Percentiles rank a stretch among this genome's conserved stretches.
Evolutionary conservation across 371 early-diverging fungal species (phyloP).

Genomic region (Mortierella sp.): DNA sequence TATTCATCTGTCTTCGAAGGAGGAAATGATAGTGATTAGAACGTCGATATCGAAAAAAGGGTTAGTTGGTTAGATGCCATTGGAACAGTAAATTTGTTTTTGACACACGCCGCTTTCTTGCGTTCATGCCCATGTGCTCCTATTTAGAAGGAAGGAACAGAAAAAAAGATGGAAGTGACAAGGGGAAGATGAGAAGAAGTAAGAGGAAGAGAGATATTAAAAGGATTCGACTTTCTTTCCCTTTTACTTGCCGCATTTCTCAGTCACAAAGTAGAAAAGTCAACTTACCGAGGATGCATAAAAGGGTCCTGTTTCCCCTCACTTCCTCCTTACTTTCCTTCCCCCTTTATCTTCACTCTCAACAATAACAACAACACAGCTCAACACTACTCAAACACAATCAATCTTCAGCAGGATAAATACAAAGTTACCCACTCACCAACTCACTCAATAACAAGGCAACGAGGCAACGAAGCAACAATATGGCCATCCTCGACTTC

Average conservation of each 20-base stretch:
- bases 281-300: background rate
- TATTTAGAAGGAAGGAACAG: background rate
- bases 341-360: background rate
- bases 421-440: conserved; percentile 6
- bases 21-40: conserved; percentile 23
- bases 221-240: background rate
- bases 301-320: background rate
- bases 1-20: conserved; percentile 26
- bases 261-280: background rate
- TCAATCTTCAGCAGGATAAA: background rate
- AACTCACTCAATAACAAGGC: background rate
- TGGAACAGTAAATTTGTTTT: background rate
- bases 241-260: background rate
- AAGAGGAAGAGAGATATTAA: background rate
- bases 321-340: background rate
- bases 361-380: conserved; percentile 2
- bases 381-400: background rate
- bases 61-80: background rate
- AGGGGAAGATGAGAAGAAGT: no score
- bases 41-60: background rate
- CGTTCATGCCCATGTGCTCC: background rate
- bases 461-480: background rate
- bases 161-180: no score
- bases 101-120: background rate
- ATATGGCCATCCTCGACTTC: conserved; percentile 48